phyloP scores from a whole-genome alignment of 192 early-diverging fungal species.

The Dissophora ornata region DNA sequence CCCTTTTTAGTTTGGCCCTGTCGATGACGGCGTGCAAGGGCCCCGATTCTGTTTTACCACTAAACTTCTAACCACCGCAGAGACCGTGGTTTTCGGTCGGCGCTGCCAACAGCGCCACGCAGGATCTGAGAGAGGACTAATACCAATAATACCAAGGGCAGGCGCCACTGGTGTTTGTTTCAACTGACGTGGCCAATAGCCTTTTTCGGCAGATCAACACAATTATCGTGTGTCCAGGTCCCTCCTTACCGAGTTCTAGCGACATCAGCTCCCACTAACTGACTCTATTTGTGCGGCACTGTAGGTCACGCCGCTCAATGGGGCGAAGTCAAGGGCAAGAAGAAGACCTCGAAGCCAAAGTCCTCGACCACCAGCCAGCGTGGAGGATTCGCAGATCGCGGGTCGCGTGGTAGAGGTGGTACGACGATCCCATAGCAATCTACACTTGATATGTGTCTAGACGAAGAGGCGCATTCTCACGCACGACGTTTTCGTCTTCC shows the following conservation, averaged over 20 bases:
- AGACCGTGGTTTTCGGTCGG: too few relatives aligned
- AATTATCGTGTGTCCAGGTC: background rate
- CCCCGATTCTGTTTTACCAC: too few relatives aligned
- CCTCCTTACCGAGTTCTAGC: too few relatives aligned
- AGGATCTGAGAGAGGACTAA: too few relatives aligned
- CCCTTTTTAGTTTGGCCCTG: too few relatives aligned
- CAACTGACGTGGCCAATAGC: background rate
- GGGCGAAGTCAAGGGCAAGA: slow-evolving; percentile 87
- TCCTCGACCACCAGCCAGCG: slow-evolving; percentile 57
- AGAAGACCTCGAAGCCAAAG: slow-evolving; percentile 69
- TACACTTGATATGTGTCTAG: background rate
- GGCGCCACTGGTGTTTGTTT: slow-evolving; percentile 1
- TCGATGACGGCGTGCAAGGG: too few relatives aligned
- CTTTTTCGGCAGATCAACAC: background rate
- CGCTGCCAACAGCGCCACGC: too few relatives aligned
- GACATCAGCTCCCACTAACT: background rate
- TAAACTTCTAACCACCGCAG: too few relatives aligned
- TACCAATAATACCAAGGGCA: background rate
- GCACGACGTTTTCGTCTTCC: too few relatives aligned
- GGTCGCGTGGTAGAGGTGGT: slow-evolving; percentile 71
- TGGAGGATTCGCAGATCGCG: slow-evolving; percentile 66
- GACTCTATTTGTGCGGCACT: background rate
- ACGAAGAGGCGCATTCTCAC: background rate
- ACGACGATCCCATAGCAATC: slow-evolving; percentile 7
- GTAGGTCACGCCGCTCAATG: slow-evolving; percentile 84